A percentile compares a stretch with the other conserved stretches of the same genome.
Conservation (phyloP, 768 basidiomycete species). For the Naganishia friedmannii region DNA sequence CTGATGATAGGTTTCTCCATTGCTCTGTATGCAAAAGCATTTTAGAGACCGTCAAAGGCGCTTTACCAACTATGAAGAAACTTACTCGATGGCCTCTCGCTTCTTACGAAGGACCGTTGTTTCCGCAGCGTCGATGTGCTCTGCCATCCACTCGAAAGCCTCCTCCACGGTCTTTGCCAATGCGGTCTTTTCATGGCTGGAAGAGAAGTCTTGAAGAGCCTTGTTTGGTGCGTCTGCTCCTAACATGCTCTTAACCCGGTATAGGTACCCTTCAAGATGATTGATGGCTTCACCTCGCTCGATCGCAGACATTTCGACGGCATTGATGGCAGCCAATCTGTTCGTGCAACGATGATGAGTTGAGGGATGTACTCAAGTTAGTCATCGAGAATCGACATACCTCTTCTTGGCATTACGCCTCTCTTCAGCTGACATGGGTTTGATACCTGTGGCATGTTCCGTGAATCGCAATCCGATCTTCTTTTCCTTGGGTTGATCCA, state of each 20-base stretch:
- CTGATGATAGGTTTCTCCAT: constrained; percentile 77
- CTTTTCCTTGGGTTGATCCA: constrained; percentile 55
- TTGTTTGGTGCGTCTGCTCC: constrained; percentile 63
- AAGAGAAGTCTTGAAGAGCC: constrained; percentile 83
- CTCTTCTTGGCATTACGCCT: constrained; percentile 66
- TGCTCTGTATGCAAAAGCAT: constrained; percentile 54
- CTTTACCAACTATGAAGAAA: constrained; percentile 32
- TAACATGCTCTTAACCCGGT: constrained; percentile 79
- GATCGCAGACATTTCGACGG: constrained; percentile 70
- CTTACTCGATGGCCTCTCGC: constrained; percentile 78
- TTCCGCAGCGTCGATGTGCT: constrained; percentile 77
- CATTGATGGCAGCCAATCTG: constrained; percentile 76
- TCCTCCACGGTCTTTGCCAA: constrained; percentile 69
- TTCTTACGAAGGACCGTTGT: constrained; percentile 71
- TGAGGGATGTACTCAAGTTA: background rate
- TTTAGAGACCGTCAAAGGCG: background rate
- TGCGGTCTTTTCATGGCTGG: constrained; percentile 64
- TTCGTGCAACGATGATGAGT: background rate
- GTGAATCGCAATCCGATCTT: constrained; percentile 69
- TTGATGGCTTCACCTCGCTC: constrained; percentile 87
- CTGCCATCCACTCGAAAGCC: constrained; percentile 76
- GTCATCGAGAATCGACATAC: constrained; percentile 56
- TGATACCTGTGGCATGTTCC: constrained; percentile 63
- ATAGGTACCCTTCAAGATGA: constrained; percentile 86
- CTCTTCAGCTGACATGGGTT: constrained; percentile 72